phyloP scores from a whole-genome alignment of 2,329 filamentous ascomycete species.

The Tolypocladium tropicale region DNA sequence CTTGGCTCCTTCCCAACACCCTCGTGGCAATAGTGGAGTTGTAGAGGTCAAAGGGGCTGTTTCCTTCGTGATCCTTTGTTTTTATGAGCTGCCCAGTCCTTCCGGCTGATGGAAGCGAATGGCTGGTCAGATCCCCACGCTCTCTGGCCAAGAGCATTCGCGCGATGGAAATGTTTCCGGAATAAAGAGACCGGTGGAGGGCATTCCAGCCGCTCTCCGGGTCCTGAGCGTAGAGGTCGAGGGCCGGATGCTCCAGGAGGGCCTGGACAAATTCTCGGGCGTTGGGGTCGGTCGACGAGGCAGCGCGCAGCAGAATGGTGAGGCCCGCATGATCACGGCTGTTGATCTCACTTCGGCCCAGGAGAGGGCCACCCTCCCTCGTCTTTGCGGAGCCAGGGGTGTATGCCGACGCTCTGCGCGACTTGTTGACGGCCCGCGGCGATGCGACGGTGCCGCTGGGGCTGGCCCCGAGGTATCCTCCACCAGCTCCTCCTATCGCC shows the following conservation, averaged over 20 bases:
- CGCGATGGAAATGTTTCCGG: slow-evolving; percentile 80
- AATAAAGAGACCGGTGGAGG: slow-evolving; percentile 81
- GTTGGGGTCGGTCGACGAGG: slow-evolving; percentile 60
- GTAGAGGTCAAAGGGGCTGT: slow-evolving; percentile 90
- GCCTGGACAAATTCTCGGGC: slow-evolving; percentile 68
- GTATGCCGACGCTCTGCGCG: slow-evolving; percentile 42
- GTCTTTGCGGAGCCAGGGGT: slow-evolving; percentile 30
- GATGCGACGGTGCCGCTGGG: slow-evolving; percentile 35
- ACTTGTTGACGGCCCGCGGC: slow-evolving; percentile 37
- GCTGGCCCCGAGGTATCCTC: slow-evolving; percentile 23
- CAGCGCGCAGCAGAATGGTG: slow-evolving; percentile 75
- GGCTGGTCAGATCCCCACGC: slow-evolving; percentile 49
- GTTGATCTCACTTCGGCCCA: slow-evolving; percentile 64
- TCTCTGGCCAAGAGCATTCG: slow-evolving; percentile 74
- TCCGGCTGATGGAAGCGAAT: slow-evolving; percentile 47
- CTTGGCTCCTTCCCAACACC: slow-evolving; percentile 43
- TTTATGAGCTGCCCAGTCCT: slow-evolving; percentile 73
- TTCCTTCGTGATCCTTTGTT: slow-evolving; percentile 90
- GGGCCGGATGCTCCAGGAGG: slow-evolving; percentile 68
- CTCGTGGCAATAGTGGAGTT: slow-evolving; percentile 74
- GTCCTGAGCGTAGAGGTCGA: slow-evolving; percentile 83
- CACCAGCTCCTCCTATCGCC: slow-evolving; percentile 29
- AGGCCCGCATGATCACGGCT: slow-evolving; percentile 71
- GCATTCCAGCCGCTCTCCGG: slow-evolving; percentile 93
- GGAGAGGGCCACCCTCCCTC: slow-evolving; percentile 31